These are phyloP conservation scores for Malus orientalis DNA, from an alignment of 306 rosid species.

Conservation along the genomic window DNA sequence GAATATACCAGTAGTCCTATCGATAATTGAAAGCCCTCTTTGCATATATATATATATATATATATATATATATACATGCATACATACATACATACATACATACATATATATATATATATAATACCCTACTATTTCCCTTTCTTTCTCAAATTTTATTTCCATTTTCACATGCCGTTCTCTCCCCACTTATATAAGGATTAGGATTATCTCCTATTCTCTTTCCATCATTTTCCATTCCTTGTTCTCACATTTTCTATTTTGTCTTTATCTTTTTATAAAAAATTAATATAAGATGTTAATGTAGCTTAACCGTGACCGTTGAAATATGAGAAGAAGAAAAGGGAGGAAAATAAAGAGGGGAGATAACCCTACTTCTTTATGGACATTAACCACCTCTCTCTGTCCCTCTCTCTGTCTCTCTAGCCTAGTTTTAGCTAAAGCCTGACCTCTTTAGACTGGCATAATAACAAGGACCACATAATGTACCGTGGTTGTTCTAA, in stretches of 20 bases:
- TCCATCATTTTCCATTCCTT: accelerated
- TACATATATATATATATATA: not conserved
- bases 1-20: conserved; percentile 38
- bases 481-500: conserved; percentile 31
- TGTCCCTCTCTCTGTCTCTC: conserved; percentile 8
- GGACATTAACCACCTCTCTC: not conserved
- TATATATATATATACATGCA: no score
- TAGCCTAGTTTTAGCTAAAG: conserved; percentile 3
- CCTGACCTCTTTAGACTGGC: conserved; percentile 48
- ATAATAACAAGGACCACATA: conserved; percentile 73
- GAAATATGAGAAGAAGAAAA: accelerated
- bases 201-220: no score
- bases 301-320: no score
- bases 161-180: conserved; percentile 68
- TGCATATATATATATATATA: not conserved
- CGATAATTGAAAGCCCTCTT: conserved; percentile 43
- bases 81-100: not conserved
- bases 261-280: no score
- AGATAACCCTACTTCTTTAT: no score
- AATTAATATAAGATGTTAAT: no score
- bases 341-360: no score
- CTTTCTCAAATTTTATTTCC: conserved; percentile 39
- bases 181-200: conserved; percentile 13
- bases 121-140: conserved; percentile 1
- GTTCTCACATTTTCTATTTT: no score